A percentile compares a stretch with the other conserved stretches of the same genome.
Conservation (phyloP, 1,284 basidiomycete species). For the Sanghuangporus weigelae region DNA sequence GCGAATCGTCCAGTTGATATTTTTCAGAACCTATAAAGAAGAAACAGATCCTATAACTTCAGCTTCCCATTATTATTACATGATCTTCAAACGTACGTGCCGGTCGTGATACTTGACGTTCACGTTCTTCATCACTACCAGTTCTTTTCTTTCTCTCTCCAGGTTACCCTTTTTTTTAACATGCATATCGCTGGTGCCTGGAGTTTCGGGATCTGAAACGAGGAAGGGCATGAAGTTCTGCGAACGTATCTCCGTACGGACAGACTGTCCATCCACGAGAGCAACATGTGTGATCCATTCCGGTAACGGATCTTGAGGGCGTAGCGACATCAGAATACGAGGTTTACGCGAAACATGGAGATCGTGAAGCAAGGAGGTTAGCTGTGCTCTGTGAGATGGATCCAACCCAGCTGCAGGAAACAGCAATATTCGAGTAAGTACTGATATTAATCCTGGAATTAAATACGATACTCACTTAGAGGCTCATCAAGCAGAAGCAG, state of each 20-base stretch:
- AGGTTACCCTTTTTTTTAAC: neutral
- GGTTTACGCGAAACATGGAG: conserved; percentile 50
- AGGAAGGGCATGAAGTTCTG: conserved; percentile 18
- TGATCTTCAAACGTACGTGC: conserved; percentile 35
- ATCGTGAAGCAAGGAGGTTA: conserved; percentile 52
- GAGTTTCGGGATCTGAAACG: neutral
- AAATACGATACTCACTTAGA: conserved; percentile 44
- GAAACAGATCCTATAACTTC: neutral
- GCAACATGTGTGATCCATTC: conserved; percentile 79
- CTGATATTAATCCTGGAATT: too few relatives aligned
- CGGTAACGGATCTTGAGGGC: conserved; percentile 79
- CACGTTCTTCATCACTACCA: conserved; percentile 62
- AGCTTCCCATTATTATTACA: neutral
- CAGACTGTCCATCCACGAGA: conserved; percentile 44
- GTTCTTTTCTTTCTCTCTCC: conserved; percentile 26
- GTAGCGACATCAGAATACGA: conserved; percentile 73
- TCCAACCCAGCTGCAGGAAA: conserved; percentile 67
- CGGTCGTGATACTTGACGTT: conserved; percentile 69
- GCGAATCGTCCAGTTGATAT: conserved; percentile 76
- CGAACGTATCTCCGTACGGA: conserved; percentile 40
- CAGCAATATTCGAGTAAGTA: neutral
- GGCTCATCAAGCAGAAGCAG: conserved; percentile 85
- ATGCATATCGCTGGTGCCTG: neutral
- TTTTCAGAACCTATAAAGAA: conserved; percentile 53
- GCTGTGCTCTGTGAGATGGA: conserved; percentile 46